Percentiles rank a stretch among this genome's conserved stretches.
Evolutionary conservation across 1,139 yeast species (phyloP).

Genomic region (Zygoascus sp.): DNA sequence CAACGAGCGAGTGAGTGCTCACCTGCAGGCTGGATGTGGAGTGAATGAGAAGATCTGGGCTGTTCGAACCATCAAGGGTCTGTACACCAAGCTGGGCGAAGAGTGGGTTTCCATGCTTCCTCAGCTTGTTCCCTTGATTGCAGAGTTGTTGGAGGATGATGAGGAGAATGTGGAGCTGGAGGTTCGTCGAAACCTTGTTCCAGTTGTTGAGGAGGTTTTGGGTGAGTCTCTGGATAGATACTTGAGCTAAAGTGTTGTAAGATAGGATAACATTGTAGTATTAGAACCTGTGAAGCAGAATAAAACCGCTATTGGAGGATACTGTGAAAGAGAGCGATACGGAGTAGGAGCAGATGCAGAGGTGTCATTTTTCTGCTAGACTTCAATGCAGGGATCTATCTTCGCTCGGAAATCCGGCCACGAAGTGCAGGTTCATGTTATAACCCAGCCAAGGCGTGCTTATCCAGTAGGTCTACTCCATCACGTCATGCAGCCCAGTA

Average conservation of each 20-base stretch:
- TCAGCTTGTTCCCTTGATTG: slow-evolving; percentile 90
- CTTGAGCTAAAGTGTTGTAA: slow-evolving; percentile 37
- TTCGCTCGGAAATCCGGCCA: no score
- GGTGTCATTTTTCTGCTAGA: no score
- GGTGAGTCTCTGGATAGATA: slow-evolving; percentile 95
- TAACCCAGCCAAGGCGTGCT: no score
- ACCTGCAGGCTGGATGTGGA: slow-evolving; percentile 45
- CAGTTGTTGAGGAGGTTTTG: slow-evolving; percentile 83
- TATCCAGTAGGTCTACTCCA: no score
- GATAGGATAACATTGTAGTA: no score
- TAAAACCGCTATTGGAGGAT: no score
- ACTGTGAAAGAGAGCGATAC: no score
- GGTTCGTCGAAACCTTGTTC: slow-evolving; percentile 87
- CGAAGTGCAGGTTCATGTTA: no score
- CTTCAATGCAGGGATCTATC: no score
- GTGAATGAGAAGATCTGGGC: slow-evolving; percentile 76
- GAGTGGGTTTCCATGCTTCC: slow-evolving; percentile 91
- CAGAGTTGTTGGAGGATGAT: slow-evolving; percentile 92
- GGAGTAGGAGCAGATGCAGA: no score
- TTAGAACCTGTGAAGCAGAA: no score
- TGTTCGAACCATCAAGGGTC: slow-evolving; percentile 66
- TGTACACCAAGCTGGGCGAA: slow-evolving; percentile 90
- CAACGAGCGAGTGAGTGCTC: slow-evolving; percentile 51
- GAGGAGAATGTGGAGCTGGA: slow-evolving; percentile 90
- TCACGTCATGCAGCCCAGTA: no score